These are phyloP conservation scores for Diaporthe sp. DNA, from an alignment of 2,329 filamentous ascomycete genomes.

Conservation along the genomic window DNA sequence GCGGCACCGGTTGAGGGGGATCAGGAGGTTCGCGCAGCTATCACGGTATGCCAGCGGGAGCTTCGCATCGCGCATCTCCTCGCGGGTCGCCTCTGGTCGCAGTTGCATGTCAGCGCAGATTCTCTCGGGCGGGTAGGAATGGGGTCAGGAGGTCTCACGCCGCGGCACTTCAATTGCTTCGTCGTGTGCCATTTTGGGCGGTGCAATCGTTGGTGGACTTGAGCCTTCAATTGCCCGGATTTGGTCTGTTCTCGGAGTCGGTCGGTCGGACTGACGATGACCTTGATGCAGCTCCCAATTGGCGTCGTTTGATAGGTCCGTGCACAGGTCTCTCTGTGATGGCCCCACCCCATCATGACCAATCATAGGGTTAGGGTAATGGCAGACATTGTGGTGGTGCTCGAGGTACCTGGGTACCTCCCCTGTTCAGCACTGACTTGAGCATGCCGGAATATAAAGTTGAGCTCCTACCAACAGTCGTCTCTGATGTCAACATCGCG, in stretches of 20 bases:
- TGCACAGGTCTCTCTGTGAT: not conserved
- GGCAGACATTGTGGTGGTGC: too few species aligned
- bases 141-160: slow-evolving; percentile 10
- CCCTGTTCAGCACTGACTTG: not conserved
- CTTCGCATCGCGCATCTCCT: slow-evolving; percentile 93
- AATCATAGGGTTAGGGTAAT: not conserved
- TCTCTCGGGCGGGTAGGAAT: not conserved
- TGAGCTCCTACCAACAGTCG: not conserved
- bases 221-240: slow-evolving; percentile 43
- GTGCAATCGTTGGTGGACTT: slow-evolving; percentile 44
- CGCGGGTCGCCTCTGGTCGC: slow-evolving; percentile 78
- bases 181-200: slow-evolving; percentile 39
- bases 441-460: not conserved
- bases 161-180: slow-evolving; percentile 36
- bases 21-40: slow-evolving; percentile 93
- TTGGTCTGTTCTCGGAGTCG: slow-evolving; percentile 20
- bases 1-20: slow-evolving; percentile 95
- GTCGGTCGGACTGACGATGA: slow-evolving; percentile 4
- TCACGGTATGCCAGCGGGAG: slow-evolving; percentile 94
- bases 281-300: slow-evolving; percentile 25
- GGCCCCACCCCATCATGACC: not conserved
- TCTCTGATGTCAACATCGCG: not conserved
- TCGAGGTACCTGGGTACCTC: not conserved
- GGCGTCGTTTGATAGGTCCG: slow-evolving; percentile 14
- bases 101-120: slow-evolving; percentile 22